Evolutionary conservation across 441 rosid genomes (phyloP).

Genomic region (Populus hybrid): DNA sequence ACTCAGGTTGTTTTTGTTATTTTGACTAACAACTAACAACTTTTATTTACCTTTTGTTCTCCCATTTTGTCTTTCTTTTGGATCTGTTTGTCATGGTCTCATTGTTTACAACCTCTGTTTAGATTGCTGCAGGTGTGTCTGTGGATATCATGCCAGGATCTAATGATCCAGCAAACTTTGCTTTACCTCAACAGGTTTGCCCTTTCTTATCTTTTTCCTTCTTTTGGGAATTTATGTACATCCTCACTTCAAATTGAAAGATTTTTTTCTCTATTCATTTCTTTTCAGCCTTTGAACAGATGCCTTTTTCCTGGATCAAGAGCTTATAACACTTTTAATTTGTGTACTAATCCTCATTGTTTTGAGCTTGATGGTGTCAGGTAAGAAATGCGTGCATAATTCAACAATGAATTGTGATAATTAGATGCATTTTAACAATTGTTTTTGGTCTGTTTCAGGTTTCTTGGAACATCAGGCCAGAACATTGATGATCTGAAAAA

Average conservation of each 20-base stretch:
- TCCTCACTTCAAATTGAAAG: neutral
- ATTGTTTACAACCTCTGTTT: slow-evolving; percentile 23
- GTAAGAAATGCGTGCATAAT: slow-evolving; percentile 31
- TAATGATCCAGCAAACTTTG: slow-evolving; percentile 86
- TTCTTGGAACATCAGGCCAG: slow-evolving; percentile 99
- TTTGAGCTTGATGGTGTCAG: slow-evolving; percentile 84
- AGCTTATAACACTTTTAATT: slow-evolving; percentile 77
- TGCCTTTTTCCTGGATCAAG: slow-evolving; percentile 94
- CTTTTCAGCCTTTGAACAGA: slow-evolving; percentile 74
- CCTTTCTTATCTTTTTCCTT: neutral
- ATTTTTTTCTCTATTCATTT: slow-evolving; percentile 22
- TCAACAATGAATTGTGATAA: slow-evolving; percentile 1
- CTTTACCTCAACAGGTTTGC: slow-evolving; percentile 91
- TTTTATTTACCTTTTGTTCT: neutral
- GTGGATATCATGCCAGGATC: slow-evolving; percentile 96
- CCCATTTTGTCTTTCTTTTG: slow-evolving; percentile 2
- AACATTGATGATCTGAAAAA: slow-evolving; percentile 85
- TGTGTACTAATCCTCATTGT: slow-evolving; percentile 94
- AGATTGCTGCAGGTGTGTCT: slow-evolving; percentile 90
- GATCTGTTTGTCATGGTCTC: slow-evolving; percentile 6
- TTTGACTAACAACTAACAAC: neutral
- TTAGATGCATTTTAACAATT: slow-evolving; percentile 13
- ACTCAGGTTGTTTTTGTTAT: slow-evolving; percentile 61
- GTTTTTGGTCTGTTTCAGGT: slow-evolving; percentile 32
- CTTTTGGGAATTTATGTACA: neutral